Conservation (phyloP, 306 rosid species). For the Parietaria judaica region DNA sequence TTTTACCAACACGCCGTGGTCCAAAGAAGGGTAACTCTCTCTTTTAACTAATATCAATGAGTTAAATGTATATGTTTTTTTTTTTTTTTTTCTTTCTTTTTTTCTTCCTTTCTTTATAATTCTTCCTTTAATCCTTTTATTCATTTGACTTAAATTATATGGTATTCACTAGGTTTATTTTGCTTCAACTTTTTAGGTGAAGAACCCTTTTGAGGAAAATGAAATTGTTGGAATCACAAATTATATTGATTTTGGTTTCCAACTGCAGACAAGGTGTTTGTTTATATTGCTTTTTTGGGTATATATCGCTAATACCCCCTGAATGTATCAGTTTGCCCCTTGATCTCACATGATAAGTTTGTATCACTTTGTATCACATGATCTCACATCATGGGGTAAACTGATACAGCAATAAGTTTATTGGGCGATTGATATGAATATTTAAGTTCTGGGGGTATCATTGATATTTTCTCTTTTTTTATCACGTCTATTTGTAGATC, state of each 20-base stretch:
- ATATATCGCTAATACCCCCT: not conserved
- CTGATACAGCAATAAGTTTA: too few species aligned
- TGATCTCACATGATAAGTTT: too few species aligned
- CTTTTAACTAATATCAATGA: not conserved
- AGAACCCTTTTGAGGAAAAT: slow-evolving; percentile 77
- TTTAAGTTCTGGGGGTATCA: too few species aligned
- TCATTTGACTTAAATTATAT: slow-evolving; percentile 1
- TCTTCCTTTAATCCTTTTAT: not conserved
- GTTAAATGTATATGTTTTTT: too few species aligned
- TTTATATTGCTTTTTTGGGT: not conserved
- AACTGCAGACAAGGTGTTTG: slow-evolving; percentile 66
- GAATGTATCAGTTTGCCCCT: too few species aligned
- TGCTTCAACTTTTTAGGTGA: slow-evolving; percentile 59
- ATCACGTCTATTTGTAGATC: slow-evolving; percentile 11
- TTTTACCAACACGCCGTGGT: slow-evolving; percentile 96
- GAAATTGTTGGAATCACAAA: slow-evolving; percentile 86
- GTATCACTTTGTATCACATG: too few species aligned
- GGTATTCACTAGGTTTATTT: slow-evolving; percentile 16
- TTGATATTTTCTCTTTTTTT: not conserved
- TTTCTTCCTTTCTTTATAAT: slow-evolving; percentile 5
- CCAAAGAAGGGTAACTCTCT: slow-evolving; percentile 73
- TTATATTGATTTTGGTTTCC: slow-evolving; percentile 93
- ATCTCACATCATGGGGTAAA: too few species aligned
- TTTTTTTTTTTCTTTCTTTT: too few species aligned
- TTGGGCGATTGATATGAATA: too few species aligned